These are phyloP conservation scores for Colletotrichum lentis DNA, from an alignment of 2,329 filamentous ascomycete species.

Conservation along the genomic window DNA sequence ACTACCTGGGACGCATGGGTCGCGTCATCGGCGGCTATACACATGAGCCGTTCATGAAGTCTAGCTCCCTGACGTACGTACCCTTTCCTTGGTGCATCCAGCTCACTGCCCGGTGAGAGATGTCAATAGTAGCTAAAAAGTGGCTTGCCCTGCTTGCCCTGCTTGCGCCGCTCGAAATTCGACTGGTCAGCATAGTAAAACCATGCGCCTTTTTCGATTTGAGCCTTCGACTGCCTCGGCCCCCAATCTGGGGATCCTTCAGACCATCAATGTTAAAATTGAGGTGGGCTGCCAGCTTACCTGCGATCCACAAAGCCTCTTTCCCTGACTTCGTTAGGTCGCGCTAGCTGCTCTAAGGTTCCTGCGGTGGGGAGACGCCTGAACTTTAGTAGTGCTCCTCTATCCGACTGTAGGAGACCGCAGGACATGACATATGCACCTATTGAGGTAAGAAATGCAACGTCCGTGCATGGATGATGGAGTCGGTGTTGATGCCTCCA, in stretches of 20 bases:
- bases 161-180: background rate
- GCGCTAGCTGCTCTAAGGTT: slow-evolving; percentile 8
- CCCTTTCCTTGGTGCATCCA: background rate
- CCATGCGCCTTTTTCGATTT: background rate
- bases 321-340: slow-evolving; percentile 12
- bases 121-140: background rate
- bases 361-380: background rate
- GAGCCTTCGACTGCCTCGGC: too few relatives aligned
- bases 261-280: slow-evolving; percentile 2
- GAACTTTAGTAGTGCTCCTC: background rate
- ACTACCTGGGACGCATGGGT: slow-evolving; percentile 7
- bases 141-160: background rate
- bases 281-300: slow-evolving; percentile 31
- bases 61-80: slow-evolving; percentile 25
- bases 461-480: background rate
- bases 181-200: background rate
- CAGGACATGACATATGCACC: background rate
- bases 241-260: background rate
- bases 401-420: background rate
- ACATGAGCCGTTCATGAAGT: background rate
- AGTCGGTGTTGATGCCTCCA: background rate
- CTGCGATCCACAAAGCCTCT: slow-evolving; percentile 33
- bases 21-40: slow-evolving; percentile 9
- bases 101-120: background rate
- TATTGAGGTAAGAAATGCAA: background rate